Evolutionary conservation across 768 basidiomycete species (phyloP).

Genomic region (Cantharellus anzutake): DNA sequence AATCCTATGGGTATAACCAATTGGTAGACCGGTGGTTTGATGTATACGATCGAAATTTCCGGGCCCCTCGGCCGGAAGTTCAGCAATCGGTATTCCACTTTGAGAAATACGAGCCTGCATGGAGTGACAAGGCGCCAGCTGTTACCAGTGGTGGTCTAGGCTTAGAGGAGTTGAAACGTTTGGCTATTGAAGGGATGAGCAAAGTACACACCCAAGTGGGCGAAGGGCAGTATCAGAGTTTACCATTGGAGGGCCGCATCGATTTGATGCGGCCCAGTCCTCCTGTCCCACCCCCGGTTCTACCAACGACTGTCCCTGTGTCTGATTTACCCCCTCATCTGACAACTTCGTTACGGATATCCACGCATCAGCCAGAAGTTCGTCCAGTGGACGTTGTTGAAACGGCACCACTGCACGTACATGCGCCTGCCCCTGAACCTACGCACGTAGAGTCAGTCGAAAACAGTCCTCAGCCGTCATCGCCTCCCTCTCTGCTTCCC

Average conservation of each 20-base stretch:
- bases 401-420: no score
- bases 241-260: constrained; percentile 77
- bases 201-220: constrained; percentile 12
- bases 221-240: constrained; percentile 55
- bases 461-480: no score
- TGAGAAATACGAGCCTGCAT: constrained; percentile 49
- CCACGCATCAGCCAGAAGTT: no score
- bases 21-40: constrained; percentile 83
- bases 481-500: no score
- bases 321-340: neutral
- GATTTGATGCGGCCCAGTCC: constrained; percentile 47
- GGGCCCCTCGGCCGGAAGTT: constrained; percentile 21
- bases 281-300: constrained; percentile 5
- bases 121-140: constrained; percentile 22
- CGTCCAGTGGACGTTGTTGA: no score
- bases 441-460: no score
- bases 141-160: constrained; percentile 23
- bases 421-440: no score
- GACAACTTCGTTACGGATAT: neutral
- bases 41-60: constrained; percentile 78
- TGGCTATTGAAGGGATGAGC: constrained; percentile 35
- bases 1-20: constrained; percentile 54
- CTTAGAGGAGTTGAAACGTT: constrained; percentile 42
- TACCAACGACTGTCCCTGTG: neutral
- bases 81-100: constrained; percentile 33